Evolutionary conservation across 2,329 filamentous ascomycete species (phyloP).

Genomic region (Metarhizium brunneum): DNA sequence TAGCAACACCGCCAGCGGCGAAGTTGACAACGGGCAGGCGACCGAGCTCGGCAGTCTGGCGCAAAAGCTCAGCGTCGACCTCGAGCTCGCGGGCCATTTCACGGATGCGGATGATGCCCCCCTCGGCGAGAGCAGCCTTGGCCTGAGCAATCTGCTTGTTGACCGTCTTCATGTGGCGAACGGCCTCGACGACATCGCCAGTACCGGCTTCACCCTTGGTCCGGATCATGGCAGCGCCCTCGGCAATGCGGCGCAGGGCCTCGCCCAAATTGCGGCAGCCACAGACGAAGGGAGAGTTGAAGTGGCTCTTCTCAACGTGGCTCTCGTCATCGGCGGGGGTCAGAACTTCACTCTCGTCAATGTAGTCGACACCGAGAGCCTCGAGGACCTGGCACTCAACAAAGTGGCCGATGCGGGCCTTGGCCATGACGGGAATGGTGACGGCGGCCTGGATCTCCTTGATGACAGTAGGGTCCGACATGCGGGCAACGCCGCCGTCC

Average conservation of each 20-base stretch:
- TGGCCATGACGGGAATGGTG: conserved; percentile 98
- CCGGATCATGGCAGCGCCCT: conserved; percentile 97
- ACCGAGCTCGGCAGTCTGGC: conserved; percentile 78
- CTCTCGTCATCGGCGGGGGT: conserved; percentile 85
- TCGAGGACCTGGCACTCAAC: conserved; percentile 98
- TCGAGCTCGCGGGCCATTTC: conserved; percentile 74
- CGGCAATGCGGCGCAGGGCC: conserved; percentile 79
- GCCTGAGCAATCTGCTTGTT: conserved; percentile 74
- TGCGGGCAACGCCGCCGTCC: conserved; percentile 88
- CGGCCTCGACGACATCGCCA: conserved; percentile 92
- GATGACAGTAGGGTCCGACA: conserved; percentile 94
- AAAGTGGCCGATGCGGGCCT: conserved; percentile 94
- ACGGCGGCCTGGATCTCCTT: conserved; percentile 90
- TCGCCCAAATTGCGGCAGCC: conserved; percentile 92
- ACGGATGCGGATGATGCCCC: conserved; percentile 46
- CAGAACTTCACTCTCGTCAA: conserved; percentile 95
- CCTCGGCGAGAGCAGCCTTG: conserved; percentile 57
- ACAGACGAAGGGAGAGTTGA: conserved; percentile 86
- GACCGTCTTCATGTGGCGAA: conserved; percentile 90
- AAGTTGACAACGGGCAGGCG: conserved; percentile 95
- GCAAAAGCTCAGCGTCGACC: conserved; percentile 68
- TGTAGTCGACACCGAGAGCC: conserved; percentile 90
- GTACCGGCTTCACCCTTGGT: conserved; percentile 98
- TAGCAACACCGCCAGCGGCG: conserved; percentile 97
- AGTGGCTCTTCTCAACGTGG: conserved; percentile 84